Conservation (phyloP, 305 asterid genomes). For the Solanum aculeatissimum region DNA sequence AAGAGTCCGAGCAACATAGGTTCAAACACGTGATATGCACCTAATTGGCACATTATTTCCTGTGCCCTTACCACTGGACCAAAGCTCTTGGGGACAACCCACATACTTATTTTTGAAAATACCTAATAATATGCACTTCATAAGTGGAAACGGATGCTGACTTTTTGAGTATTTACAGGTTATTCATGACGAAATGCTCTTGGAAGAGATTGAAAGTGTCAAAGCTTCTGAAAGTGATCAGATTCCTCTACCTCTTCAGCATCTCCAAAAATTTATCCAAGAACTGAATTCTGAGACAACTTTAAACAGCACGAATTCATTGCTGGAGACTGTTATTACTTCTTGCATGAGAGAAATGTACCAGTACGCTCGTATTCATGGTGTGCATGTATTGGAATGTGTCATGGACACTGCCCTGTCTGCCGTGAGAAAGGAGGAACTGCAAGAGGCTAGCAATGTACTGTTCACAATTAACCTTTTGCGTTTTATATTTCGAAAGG, state of each 20-base stretch:
- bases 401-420: conserved; percentile 64
- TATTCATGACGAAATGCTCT: conserved; percentile 69
- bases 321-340: conserved; percentile 31
- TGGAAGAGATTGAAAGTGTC: conserved; percentile 52
- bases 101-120: background rate
- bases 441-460: conserved; percentile 86
- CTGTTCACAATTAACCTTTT: conserved; percentile 7
- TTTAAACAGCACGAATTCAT: conserved; percentile 21
- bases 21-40: background rate
- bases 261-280: conserved; percentile 40
- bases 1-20: background rate
- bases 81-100: background rate
- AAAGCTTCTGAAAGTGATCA: conserved; percentile 42
- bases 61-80: background rate
- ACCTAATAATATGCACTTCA: background rate
- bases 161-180: conserved; percentile 29
- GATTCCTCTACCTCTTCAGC: conserved; percentile 62
- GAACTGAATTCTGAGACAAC: conserved; percentile 29
- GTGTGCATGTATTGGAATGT: conserved; percentile 69
- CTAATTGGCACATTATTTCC: background rate
- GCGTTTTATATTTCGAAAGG: background rate
- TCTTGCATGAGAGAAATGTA: conserved; percentile 75
- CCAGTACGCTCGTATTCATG: conserved; percentile 80
- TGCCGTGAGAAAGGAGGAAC: conserved; percentile 64
- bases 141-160: background rate